Conservation (phyloP, 2,329 filamentous ascomycete species). For the Apiospora koreana region DNA sequence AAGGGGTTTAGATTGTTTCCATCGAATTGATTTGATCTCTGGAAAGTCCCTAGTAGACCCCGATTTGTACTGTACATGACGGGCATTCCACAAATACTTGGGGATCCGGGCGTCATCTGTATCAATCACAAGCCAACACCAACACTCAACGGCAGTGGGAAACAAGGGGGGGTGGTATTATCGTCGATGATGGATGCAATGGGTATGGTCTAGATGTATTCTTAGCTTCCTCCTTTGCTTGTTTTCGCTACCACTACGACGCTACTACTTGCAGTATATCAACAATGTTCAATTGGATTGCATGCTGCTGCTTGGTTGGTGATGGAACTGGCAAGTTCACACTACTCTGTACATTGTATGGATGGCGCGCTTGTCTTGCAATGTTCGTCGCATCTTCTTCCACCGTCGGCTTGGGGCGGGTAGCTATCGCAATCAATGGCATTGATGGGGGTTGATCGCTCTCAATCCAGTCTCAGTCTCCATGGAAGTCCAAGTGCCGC, state of each 20-base stretch:
- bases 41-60: neutral
- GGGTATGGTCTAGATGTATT: neutral
- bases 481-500: neutral
- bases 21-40: neutral
- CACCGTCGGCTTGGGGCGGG: neutral
- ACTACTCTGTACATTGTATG: too few species aligned
- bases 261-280: too few species aligned
- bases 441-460: neutral
- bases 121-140: slow-evolving; percentile 8
- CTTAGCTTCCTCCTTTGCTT: neutral
- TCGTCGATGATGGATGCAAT: neutral
- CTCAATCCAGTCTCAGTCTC: too few species aligned
- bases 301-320: neutral
- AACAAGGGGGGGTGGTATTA: neutral
- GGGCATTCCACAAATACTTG: neutral
- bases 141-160: neutral
- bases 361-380: neutral
- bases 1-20: neutral
- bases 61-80: neutral
- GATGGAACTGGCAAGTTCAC: neutral
- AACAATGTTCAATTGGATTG: too few species aligned
- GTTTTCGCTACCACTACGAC: neutral
- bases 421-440: slow-evolving; percentile 1
- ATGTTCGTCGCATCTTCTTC: neutral
- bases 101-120: slow-evolving; percentile 5